Conservation (phyloP, 2,329 filamentous ascomycete species). For the Myriosclerotinia duriaeana region DNA sequence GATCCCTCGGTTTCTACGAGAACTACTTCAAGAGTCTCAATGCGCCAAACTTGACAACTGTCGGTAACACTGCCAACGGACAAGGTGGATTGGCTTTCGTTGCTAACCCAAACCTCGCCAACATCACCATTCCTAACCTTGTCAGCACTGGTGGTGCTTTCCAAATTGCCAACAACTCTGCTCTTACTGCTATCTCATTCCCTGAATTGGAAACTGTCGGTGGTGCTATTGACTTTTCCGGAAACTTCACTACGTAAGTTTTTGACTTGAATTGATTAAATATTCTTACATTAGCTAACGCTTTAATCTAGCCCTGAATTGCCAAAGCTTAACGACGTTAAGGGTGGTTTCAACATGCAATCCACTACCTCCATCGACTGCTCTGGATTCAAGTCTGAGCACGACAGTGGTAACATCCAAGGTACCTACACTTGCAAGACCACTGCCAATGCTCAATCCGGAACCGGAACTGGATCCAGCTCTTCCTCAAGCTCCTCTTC, state of each 20-base stretch:
- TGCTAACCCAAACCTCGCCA: slow-evolving; percentile 62
- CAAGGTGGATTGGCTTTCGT: slow-evolving; percentile 61
- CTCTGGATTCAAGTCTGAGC: slow-evolving; percentile 32
- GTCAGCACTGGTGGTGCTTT: slow-evolving; percentile 73
- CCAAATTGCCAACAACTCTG: slow-evolving; percentile 87
- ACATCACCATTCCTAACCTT: slow-evolving; percentile 73
- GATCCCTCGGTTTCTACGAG: slow-evolving; percentile 78
- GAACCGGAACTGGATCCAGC: slow-evolving; percentile 41
- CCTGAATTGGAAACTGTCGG: slow-evolving; percentile 64
- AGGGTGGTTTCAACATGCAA: slow-evolving; percentile 66
- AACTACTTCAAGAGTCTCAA: slow-evolving; percentile 65
- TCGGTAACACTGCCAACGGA: slow-evolving; percentile 45
- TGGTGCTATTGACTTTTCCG: slow-evolving; percentile 82
- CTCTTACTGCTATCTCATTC: slow-evolving; percentile 67
- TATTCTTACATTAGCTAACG: slow-evolving; percentile 32
- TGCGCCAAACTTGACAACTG: slow-evolving; percentile 69
- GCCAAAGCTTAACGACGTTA: slow-evolving; percentile 64
- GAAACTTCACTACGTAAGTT: slow-evolving; percentile 79
- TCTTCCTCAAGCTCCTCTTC: slow-evolving; percentile 35
- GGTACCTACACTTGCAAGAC: slow-evolving; percentile 48
- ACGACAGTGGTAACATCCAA: slow-evolving; percentile 45
- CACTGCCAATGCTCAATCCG: slow-evolving; percentile 28
- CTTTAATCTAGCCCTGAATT: slow-evolving; percentile 62
- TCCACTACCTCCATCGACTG: slow-evolving; percentile 36
- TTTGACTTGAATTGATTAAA: background rate